Evolutionary conservation across 2,329 filamentous ascomycete genomes (phyloP), one percentile per base, ranked within the genome.

Genomic region (Fusarium nurragi): DNA sequence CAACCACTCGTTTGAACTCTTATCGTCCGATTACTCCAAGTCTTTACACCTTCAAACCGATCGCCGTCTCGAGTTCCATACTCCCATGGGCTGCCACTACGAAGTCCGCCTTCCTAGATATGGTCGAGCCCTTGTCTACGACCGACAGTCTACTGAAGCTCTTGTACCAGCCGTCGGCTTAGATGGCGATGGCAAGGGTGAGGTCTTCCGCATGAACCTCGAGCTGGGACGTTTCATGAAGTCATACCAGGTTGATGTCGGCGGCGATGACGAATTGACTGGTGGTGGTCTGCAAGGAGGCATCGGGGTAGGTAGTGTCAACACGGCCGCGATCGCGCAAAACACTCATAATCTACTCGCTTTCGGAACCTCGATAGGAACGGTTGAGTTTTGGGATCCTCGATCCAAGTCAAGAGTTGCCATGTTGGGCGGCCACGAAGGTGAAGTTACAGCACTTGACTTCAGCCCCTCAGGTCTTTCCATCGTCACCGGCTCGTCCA

Each of bases 311-410:
- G 93, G 94, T 14, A 90, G 90, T 47, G 93, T 98, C 49, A 97
- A 98, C 74, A 89, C 89, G 9, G 94, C 88, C 13, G 90, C 94
- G 4, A 87, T 97, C 60, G 95, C 95, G 4, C 92, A 97, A 74
- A 86, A 90, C 37, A 94, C 91, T 44, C 95, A 99, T 76, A 95
- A 95, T 54, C 83, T 99, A 6, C 84, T 94, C 30, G 94, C 94
- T 1, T 99, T 99, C 71, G 95, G 96, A 49, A 99, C 95, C 2
- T 94, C 93, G 4, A 81, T 95, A 54, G 94, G 95, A n/a, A 97
- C 94, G 1, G 92, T 98, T 23, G 95, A 99, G 75, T 94, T 98
- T 73, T 99, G 94, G 92, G 95, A 99, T 75, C 86, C 94, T 1
- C 86, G 95, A 59, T 93, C 91, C 26, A 90, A 93, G 74, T 90